These are phyloP conservation scores for Psilocybe tampanensis DNA, from an alignment of 768 basidiomycete genomes.

Conservation along the genomic window DNA sequence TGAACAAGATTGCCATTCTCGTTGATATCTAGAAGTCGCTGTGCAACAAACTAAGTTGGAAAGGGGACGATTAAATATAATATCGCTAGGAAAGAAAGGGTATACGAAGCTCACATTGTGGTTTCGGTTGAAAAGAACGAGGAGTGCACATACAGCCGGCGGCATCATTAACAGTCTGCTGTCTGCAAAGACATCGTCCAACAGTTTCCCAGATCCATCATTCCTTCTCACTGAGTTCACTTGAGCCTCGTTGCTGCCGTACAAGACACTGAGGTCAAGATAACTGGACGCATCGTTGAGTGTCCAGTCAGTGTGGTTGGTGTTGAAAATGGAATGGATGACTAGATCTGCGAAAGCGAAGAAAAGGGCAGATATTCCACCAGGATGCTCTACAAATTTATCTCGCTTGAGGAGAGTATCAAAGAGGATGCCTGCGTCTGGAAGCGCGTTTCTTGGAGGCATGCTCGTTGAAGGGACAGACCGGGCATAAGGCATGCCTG, in stretches of 20 bases:
- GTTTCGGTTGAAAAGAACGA: constrained; percentile 71
- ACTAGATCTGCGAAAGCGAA: constrained; percentile 81
- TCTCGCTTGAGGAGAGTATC: constrained; percentile 64
- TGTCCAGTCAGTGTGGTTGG: constrained; percentile 46
- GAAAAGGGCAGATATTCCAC: constrained; percentile 72
- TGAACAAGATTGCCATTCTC: constrained; percentile 52
- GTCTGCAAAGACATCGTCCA: constrained; percentile 73
- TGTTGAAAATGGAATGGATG: constrained; percentile 74
- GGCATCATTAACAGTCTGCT: constrained; percentile 69
- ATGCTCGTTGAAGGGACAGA: constrained; percentile 55
- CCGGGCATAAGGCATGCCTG: constrained; percentile 68
- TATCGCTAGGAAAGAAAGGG: constrained; percentile 5
- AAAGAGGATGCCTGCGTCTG: constrained; percentile 70
- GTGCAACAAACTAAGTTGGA: constrained; percentile 60
- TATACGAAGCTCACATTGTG: constrained; percentile 56
- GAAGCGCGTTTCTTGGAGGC: constrained; percentile 48
- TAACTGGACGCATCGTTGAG: constrained; percentile 74
- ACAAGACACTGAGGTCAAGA: constrained; percentile 74
- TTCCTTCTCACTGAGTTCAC: constrained; percentile 54
- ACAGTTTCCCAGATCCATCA: constrained; percentile 70
- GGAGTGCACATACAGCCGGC: constrained; percentile 66
- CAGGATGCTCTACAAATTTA: constrained; percentile 57
- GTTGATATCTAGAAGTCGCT: constrained; percentile 69
- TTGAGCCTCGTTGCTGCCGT: constrained; percentile 56
- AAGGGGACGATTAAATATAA: constrained; percentile 7